Conservation (phyloP, 2,329 filamentous ascomycete species). For the Apiospora rasikravindrae region DNA sequence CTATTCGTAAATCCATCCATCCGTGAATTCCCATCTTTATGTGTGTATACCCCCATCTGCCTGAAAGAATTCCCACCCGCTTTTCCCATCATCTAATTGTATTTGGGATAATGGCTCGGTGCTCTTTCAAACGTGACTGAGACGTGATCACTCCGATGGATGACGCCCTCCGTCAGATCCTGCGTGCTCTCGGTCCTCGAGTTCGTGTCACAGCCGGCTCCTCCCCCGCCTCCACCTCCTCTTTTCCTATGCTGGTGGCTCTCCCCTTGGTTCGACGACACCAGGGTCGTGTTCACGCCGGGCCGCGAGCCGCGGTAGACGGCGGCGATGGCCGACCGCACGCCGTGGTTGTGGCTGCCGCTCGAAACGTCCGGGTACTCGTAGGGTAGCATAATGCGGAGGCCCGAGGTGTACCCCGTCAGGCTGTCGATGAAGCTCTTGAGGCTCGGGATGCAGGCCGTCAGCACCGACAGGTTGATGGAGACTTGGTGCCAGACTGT, state of each 20-base stretch:
- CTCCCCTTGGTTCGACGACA: background rate
- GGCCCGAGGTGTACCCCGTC: background rate
- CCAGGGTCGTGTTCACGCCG: background rate
- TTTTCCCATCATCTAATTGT: background rate
- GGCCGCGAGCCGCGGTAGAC: background rate
- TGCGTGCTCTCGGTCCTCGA: background rate
- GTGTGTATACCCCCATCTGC: background rate
- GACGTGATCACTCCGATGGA: background rate
- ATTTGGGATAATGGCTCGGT: background rate
- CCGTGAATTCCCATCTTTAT: background rate
- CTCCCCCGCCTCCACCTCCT: too few relatives aligned
- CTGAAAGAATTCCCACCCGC: background rate
- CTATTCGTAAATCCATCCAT: background rate
- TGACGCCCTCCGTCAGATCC: background rate
- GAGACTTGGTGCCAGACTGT: slow-evolving; percentile 24
- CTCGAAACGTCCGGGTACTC: background rate
- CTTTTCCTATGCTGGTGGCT: background rate
- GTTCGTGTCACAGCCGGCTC: background rate
- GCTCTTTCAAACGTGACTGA: background rate
- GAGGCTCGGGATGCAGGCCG: slow-evolving; percentile 29
- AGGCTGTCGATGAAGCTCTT: slow-evolving; percentile 27
- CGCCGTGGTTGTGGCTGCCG: background rate
- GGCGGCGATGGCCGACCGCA: background rate
- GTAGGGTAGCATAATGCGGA: background rate
- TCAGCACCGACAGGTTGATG: slow-evolving; percentile 26